Conservation (phyloP, 2,329 filamentous ascomycete genomes). For the Seiridium cupressi region DNA sequence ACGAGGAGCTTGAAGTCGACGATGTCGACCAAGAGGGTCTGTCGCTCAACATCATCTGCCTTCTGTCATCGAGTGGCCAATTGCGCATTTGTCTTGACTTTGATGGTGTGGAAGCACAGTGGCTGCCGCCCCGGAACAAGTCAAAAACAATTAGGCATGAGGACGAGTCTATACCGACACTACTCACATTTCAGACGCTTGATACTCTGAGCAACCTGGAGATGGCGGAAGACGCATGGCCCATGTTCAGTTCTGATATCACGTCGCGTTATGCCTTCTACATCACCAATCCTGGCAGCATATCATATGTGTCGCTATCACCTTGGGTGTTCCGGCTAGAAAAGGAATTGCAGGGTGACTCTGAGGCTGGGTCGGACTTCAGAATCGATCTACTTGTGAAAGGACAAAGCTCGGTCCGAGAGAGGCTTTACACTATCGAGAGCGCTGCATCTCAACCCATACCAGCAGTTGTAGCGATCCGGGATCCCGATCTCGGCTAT, state of each 20-base stretch:
- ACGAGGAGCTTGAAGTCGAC: conserved; percentile 58
- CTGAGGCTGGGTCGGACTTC: conserved; percentile 59
- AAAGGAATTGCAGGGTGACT: conserved; percentile 55
- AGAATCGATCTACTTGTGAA: conserved; percentile 59
- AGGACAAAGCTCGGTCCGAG: conserved; percentile 53
- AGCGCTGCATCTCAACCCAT: conserved; percentile 47
- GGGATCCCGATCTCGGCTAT: conserved; percentile 63
- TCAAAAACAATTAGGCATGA: conserved; percentile 38
- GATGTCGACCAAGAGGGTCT: conserved; percentile 57
- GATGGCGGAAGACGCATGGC: conserved; percentile 57
- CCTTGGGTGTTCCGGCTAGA: conserved; percentile 65
- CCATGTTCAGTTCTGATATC: conserved; percentile 60
- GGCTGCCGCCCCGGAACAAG: conserved; percentile 58
- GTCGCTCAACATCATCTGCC: conserved; percentile 57
- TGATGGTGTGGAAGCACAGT: conserved; percentile 63
- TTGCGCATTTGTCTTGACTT: conserved; percentile 61
- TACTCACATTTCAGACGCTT: conserved; percentile 62
- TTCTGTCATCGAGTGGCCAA: conserved; percentile 60
- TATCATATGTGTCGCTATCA: conserved; percentile 58
- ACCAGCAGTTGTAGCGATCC: conserved; percentile 51
- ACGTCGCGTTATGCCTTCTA: conserved; percentile 63
- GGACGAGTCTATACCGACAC: conserved; percentile 39
- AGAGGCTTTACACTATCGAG: conserved; percentile 52
- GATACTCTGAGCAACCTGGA: conserved; percentile 57
- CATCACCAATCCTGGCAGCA: conserved; percentile 58